A percentile compares a stretch with the other conserved stretches of the same genome.
Evolutionary conservation across 2,329 filamentous ascomycete species (phyloP).

Genomic region (Neofusicoccum umdonicola): DNA sequence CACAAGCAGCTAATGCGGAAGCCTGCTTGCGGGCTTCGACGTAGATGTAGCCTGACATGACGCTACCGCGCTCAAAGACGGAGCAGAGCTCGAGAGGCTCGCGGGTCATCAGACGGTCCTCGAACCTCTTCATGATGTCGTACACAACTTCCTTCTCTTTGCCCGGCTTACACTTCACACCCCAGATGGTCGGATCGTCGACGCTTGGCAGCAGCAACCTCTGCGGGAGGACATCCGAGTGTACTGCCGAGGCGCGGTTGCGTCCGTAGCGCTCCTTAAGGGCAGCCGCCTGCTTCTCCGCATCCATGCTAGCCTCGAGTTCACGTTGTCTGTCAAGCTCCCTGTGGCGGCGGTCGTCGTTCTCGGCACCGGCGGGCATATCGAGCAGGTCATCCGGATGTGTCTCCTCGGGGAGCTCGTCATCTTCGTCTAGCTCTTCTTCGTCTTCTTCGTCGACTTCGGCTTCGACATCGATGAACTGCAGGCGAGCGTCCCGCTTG

Average conservation of each 20-base stretch:
- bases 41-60: conserved; percentile 92
- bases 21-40: conserved; percentile 86
- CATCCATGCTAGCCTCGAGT: conserved; percentile 81
- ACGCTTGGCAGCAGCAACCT: conserved; percentile 86
- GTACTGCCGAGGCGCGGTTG: conserved; percentile 64
- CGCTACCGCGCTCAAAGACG: conserved; percentile 82
- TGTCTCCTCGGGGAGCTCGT: conserved; percentile 82
- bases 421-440: conserved; percentile 77
- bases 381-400: conserved; percentile 88
- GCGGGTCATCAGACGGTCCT: conserved; percentile 74
- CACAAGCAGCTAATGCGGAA: conserved; percentile 78
- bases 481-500: conserved; percentile 70
- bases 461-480: conserved; percentile 96
- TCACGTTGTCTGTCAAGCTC: conserved; percentile 92
- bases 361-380: conserved; percentile 67
- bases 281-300: conserved; percentile 86
- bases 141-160: conserved; percentile 92
- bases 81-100: conserved; percentile 82
- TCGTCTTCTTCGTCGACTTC: conserved; percentile 95
- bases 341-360: conserved; percentile 88
- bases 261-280: conserved; percentile 86
- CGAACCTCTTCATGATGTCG: conserved; percentile 81
- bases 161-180: conserved; percentile 85
- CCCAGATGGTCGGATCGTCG: conserved; percentile 95
- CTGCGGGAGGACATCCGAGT: conserved; percentile 78